A percentile compares a stretch with the other conserved stretches of the same genome.
phyloP scores from a whole-genome alignment of 371 early-diverging fungal genomes.

The Entomophthora muscae region DNA sequence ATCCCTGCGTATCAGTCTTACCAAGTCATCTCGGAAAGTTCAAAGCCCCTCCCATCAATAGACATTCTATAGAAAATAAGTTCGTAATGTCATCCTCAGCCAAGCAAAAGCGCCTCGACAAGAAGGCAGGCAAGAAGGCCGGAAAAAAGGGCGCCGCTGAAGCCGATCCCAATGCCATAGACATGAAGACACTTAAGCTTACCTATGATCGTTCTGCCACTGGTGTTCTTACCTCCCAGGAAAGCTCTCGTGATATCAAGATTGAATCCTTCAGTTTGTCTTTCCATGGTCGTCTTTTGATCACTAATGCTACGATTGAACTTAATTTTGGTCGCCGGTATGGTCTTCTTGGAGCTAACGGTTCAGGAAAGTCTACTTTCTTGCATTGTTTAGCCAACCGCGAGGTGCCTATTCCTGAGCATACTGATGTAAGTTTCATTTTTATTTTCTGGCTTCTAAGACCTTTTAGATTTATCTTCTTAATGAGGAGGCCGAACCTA shows the following conservation, averaged over 20 bases:
- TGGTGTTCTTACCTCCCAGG: conserved; percentile 87
- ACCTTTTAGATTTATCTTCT: conserved; percentile 66
- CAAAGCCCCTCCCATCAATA: background rate
- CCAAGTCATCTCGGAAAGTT: too few species aligned
- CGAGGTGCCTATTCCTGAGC: conserved; percentile 90
- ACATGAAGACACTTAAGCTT: conserved; percentile 9
- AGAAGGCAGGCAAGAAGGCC: conserved; percentile 40
- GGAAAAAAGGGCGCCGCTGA: conserved; percentile 16
- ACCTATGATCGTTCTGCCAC: conserved; percentile 51
- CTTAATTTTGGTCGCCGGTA: conserved; percentile 95
- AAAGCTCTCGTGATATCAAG: conserved; percentile 85
- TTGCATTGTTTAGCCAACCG: conserved; percentile 81
- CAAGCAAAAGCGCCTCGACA: conserved; percentile 67
- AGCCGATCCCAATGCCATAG: conserved; percentile 16
- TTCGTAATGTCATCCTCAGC: conserved; percentile 36
- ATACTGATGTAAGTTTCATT: conserved; percentile 64
- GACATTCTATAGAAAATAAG: background rate
- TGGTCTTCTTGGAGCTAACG: conserved; percentile 94
- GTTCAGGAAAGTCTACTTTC: conserved; percentile 97
- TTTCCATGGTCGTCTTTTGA: conserved; percentile 82
- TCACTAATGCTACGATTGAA: conserved; percentile 87
- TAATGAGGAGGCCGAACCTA: conserved; percentile 88
- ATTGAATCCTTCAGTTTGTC: conserved; percentile 86
- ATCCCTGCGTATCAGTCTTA: too few species aligned
- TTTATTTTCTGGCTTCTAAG: background rate